Conservation (phyloP, 225 moss, liverwort and hornwort species). For the Marchantia polymorpha region DNA sequence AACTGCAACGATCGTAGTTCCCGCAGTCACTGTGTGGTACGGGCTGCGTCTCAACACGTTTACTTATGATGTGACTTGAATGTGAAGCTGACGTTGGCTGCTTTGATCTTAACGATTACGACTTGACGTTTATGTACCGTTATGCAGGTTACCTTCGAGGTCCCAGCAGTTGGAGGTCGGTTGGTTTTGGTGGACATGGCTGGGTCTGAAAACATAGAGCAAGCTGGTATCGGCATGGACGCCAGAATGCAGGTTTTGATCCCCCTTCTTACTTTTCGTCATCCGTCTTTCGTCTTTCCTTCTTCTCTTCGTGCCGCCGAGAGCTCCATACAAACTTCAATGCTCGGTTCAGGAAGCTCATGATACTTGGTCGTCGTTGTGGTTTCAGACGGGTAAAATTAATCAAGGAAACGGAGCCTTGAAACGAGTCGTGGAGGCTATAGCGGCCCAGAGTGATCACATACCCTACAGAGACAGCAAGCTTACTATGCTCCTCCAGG, state of each 20-base stretch:
- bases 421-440: conserved; percentile 92
- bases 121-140: neutral
- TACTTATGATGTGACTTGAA: no score
- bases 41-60: neutral
- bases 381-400: conserved; percentile 79
- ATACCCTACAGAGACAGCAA: conserved; percentile 99
- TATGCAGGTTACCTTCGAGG: conserved; percentile 76
- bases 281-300: neutral
- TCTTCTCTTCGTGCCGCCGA: neutral
- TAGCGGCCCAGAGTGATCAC: conserved; percentile 76
- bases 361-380: neutral
- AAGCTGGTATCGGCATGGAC: conserved; percentile 83
- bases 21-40: conserved; percentile 81
- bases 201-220: conserved; percentile 89
- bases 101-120: neutral
- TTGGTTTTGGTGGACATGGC: conserved; percentile 92
- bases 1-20: conserved; percentile 87
- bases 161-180: conserved; percentile 85
- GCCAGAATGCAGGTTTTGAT: conserved; percentile 71
- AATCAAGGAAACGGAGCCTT: conserved; percentile 92
- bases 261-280: no score
- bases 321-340: neutral
- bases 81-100: no score
- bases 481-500: conserved; percentile 94
- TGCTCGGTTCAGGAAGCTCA: no score